A percentile compares a stretch with the other conserved stretches of the same genome.
These are phyloP conservation scores for Aureobasidium sp. DNA, from an alignment of 2,329 filamentous ascomycete genomes.

Conservation along the genomic window DNA sequence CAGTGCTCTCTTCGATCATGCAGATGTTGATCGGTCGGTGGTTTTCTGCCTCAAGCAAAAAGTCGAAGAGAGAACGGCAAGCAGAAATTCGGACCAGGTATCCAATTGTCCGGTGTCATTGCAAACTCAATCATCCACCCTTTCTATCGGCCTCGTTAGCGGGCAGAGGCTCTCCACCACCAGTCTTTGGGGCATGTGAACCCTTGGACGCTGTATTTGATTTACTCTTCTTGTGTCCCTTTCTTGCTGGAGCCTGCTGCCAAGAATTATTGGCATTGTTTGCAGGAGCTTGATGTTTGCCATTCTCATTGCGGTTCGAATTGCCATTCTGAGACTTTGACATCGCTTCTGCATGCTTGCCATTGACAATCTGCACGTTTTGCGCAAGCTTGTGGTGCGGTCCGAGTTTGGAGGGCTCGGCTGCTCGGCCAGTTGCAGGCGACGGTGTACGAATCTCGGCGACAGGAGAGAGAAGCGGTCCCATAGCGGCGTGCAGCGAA, in stretches of 20 bases:
- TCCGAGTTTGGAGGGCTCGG: conserved; percentile 31
- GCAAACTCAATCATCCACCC: conserved; percentile 28
- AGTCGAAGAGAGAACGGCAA: neutral
- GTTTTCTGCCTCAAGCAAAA: neutral
- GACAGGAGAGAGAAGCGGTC: conserved; percentile 59
- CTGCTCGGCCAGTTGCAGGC: conserved; percentile 53
- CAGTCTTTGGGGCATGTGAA: conserved; percentile 17
- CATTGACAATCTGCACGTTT: conserved; percentile 25
- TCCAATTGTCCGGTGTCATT: neutral
- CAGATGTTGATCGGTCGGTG: neutral
- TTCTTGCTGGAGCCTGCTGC: conserved; percentile 25
- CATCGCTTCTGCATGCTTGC: conserved; percentile 19
- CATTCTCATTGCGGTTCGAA: neutral
- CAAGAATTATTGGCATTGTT: conserved; percentile 16
- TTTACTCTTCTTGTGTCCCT: conserved; percentile 31
- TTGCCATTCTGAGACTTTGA: conserved; percentile 7
- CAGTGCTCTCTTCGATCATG: conserved; percentile 4
- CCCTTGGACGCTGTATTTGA: conserved; percentile 20
- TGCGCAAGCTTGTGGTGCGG: conserved; percentile 17
- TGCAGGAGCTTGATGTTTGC: conserved; percentile 4
- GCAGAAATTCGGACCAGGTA: neutral
- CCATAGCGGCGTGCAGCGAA: conserved; percentile 8
- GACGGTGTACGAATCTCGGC: conserved; percentile 68
- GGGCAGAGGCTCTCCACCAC: conserved; percentile 36
- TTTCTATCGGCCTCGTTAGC: conserved; percentile 40